phyloP scores from a whole-genome alignment of 1,284 basidiomycete genomes.

The Ceratobasidium papillatum region DNA sequence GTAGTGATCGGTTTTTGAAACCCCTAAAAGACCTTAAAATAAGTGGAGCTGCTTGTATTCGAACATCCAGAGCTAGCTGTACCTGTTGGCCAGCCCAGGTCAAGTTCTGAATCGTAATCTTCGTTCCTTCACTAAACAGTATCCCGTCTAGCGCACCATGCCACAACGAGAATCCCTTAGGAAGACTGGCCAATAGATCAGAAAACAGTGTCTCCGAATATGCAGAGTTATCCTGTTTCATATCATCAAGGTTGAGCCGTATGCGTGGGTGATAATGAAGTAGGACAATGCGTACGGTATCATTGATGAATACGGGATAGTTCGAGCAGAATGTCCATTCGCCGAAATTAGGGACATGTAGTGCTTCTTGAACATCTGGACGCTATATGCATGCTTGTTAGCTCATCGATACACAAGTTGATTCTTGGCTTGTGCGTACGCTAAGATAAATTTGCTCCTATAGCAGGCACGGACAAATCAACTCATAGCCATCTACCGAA shows the following conservation, averaged over 20 bases:
- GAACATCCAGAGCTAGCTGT: background rate
- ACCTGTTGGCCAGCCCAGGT: slow-evolving; percentile 47
- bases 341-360: slow-evolving; percentile 47
- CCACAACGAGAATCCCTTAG: slow-evolving; percentile 45
- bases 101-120: slow-evolving; percentile 50
- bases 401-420: no score
- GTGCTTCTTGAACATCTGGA: slow-evolving; percentile 47
- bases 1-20: slow-evolving; percentile 38
- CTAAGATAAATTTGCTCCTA: background rate
- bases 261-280: background rate
- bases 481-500: no score
- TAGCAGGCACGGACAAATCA: background rate
- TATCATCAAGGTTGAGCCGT: no score
- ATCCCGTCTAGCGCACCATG: slow-evolving; percentile 45
- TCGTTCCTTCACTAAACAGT: slow-evolving; percentile 47
- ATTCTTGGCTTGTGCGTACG: slow-evolving; percentile 42
- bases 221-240: slow-evolving; percentile 43
- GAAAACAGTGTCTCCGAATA: slow-evolving; percentile 49
- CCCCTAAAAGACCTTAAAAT: background rate
- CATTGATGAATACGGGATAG: slow-evolving; percentile 44
- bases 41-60: no score
- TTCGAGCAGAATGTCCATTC: slow-evolving; percentile 46
- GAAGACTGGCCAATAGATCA: slow-evolving; percentile 47
- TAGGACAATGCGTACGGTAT: background rate
- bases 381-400: slow-evolving; percentile 45